phyloP scores from a whole-genome alignment of 179 eudicot genomes.

The Spinacia oleracea region DNA sequence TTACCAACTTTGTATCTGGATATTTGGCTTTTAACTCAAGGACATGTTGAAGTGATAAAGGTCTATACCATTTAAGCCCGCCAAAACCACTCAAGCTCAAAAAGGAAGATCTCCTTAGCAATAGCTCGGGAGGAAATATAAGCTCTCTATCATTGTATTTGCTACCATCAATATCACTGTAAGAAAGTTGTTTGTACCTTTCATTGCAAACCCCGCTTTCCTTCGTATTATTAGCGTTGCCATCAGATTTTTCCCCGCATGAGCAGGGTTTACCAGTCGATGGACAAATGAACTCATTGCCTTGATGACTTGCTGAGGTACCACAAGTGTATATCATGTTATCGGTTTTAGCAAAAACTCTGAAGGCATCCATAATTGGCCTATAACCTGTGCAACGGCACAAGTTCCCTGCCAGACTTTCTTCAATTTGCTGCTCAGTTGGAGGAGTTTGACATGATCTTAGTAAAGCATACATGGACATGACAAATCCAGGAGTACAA shows the following conservation, averaged over 20 bases:
- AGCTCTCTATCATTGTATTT: slow-evolving; percentile 75
- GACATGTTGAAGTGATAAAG: slow-evolving; percentile 71
- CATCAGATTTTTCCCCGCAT: slow-evolving; percentile 50
- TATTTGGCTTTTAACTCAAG: slow-evolving; percentile 73
- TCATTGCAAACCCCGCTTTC: slow-evolving; percentile 26
- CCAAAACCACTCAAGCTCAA: slow-evolving; percentile 66
- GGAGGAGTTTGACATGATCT: slow-evolving; percentile 78
- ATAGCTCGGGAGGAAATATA: slow-evolving; percentile 90
- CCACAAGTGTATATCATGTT: slow-evolving; percentile 59
- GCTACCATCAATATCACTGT: slow-evolving; percentile 74
- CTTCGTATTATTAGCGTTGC: slow-evolving; percentile 27
- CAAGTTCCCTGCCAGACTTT: slow-evolving; percentile 94
- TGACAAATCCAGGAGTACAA: slow-evolving; percentile 98
- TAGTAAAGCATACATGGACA: slow-evolving; percentile 97
- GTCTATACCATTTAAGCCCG: slow-evolving; percentile 88
- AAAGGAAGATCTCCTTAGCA: slow-evolving; percentile 51
- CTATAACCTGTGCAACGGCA: slow-evolving; percentile 99
- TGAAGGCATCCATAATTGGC: slow-evolving; percentile 91
- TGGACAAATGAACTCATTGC: slow-evolving; percentile 78
- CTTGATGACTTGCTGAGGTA: slow-evolving; percentile 31
- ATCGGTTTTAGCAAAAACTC: slow-evolving; percentile 89
- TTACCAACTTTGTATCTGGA: slow-evolving; percentile 76
- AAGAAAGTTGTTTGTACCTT: slow-evolving; percentile 53
- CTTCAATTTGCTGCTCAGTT: slow-evolving; percentile 87
- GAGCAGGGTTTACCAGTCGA: slow-evolving; percentile 96